Base-by-base conservation (phyloP, 768 basidiomycete genomes). In the Pleurotus citrinopileatus region DNA sequence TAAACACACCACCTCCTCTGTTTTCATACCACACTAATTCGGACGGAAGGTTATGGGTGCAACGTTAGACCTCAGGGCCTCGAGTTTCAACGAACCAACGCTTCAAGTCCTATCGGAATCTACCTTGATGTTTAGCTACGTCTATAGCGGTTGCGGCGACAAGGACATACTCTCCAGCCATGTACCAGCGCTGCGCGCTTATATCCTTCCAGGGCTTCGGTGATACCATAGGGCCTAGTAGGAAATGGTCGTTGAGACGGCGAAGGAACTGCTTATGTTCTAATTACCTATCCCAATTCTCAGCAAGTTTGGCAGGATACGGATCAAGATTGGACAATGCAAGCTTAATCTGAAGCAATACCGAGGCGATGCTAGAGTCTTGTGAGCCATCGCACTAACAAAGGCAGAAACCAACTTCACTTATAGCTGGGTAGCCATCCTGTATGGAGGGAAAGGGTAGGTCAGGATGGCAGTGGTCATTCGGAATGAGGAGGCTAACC, bases 391-490 rank as follows among this genome's bases (percentile, higher is more conserved):
- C n/a, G n/a, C n/a, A n/a, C n/a, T n/a, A n/a, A 37, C 34, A 22
- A 45, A 1, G 2, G 27, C 13, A 34, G 15, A 55, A 38, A 20
- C 4, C 15, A 23, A 62, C 6, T 59, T n/a, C n/a, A 83, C 78
- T 77, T 83, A 57, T 87, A 86, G 57, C 81, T 83, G 1, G 85
- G 86, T 36, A 87, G 78, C 82, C 86, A 87, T 15, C 84, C 81
- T 81, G 40, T 6, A 52, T n/a, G n/a, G n/a, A n/a, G n/a, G n/a
- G n/a, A 28, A 17, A 22, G 26, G 12, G 17, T 4, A 15, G 27
- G 40, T 13, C 10, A 32, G 8, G 29, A 20, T 3, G n/a, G 15
- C n/a, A 22, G n/a, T 15, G 28, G 1, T 15, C 23, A 28, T 17
- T 12, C 38, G 8, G 17, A 23, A 32, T 6, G 3, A 5, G 34